phyloP scores from a whole-genome alignment of 164 flowering plant species.

The Macadamia integrifolia region DNA sequence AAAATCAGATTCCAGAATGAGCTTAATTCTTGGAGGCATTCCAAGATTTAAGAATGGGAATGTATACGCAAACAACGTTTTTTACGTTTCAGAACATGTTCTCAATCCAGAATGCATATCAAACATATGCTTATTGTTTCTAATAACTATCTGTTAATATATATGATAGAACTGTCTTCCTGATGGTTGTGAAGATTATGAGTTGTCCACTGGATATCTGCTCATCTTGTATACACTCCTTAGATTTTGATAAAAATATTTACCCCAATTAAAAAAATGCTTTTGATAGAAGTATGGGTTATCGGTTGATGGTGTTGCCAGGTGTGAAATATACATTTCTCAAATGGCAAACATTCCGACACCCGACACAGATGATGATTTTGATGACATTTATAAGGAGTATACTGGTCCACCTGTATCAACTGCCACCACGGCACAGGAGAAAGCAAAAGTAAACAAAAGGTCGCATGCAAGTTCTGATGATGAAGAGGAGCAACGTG shows the following conservation, averaged over 20 bases:
- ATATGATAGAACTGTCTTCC: neutral
- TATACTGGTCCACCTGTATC: constrained; percentile 84
- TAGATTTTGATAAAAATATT: constrained; percentile 1
- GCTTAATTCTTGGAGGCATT: too few relatives aligned
- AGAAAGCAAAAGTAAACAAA: constrained; percentile 41
- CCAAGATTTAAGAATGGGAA: too few relatives aligned
- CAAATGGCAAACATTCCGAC: constrained; percentile 61
- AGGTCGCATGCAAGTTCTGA: constrained; percentile 59
- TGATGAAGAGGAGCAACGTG: constrained; percentile 76
- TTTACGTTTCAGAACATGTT: too few relatives aligned
- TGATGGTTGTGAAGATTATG: neutral
- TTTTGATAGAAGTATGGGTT: neutral
- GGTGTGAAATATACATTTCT: neutral
- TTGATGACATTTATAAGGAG: constrained; percentile 85
- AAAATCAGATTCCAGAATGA: too few relatives aligned
- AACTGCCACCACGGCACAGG: constrained; percentile 27
- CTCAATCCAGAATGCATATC: too few relatives aligned
- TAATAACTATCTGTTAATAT: neutral
- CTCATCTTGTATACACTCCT: neutral
- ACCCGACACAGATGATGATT: constrained; percentile 83
- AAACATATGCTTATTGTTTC: neutral
- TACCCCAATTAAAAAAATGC: neutral
- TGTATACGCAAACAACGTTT: too few relatives aligned
- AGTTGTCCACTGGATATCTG: neutral
- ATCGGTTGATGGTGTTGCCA: constrained; percentile 11